Base-by-base conservation (phyloP, 345 rosid genomes). In the Jatropha curcas region DNA sequence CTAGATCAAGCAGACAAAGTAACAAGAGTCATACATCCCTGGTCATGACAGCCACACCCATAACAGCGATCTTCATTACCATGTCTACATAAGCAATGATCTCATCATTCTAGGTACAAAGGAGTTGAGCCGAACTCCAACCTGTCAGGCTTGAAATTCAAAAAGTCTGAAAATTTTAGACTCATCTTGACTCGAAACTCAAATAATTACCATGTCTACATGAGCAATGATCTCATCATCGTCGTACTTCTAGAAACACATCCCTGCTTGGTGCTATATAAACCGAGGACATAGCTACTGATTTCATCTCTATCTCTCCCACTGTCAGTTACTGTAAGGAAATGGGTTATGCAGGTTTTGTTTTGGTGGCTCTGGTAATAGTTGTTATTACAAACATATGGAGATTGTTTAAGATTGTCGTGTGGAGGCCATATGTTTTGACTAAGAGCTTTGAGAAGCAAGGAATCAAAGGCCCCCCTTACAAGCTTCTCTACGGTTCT, bases 341-440 rank as follows among this genome's bases (percentile, higher is more conserved):
- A 33, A 79, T 79, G 82, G 73, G 41, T 9, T 53, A 51, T 67
- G 41, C 25, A n/a, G 72, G 22, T 37, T 31, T 34, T 27, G 53
- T 67, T 19, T 0, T 74, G 37, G 74, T 33, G 1, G 60, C 73
- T 58, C 19, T 66, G 17, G 2, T 20, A 16, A 41, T 59, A 7
- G 37, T 77, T 51, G 10, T 62, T 20, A 6, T 74, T 37, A 51
- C 66, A n/a, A 74, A 56, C 28, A 43, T 67, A 5, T 63, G 60
- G 55, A 51, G 31, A 57, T 58, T 67, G 35, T 50, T 70, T 11
- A 57, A 34, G 60, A 37, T 53, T 65, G 46, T 84, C 25, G 5
- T 74, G 3, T 78, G 86, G 86, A 69, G 82, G 80, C 82, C 86
- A 17, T 60, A 80, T 34, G 68, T 30, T 30, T 17, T 82, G 68